Evolutionary conservation across 164 flowering plant species (phyloP), one percentile per base, ranked within the genome.

Genomic region (Tetrastigma voinierianum): DNA sequence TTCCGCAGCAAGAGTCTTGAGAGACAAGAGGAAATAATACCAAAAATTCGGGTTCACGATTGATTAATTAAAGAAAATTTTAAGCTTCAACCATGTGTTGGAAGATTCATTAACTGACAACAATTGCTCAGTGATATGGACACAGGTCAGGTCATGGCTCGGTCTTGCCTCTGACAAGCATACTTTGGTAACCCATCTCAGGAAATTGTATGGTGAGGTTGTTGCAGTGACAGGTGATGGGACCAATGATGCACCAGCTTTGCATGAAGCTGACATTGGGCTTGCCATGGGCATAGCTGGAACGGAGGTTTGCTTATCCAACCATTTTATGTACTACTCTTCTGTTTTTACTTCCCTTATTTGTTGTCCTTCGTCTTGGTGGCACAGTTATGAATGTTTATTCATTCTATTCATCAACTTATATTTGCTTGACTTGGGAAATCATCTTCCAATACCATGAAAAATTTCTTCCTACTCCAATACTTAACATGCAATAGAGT

Each of bases 271-370:
- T 24, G 89, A 85, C 71, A 83, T 87, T 63, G 91, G 89, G 62
- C 81, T 87, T 61, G 89, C 91, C 16, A 87, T 87, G 91, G 91
- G 91, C n/a, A 85, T 87, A 52, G 89, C 91, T 12, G 91, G 91
- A 77, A 87, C 91, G 9, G 91, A 87, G 89, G 91, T 86, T 64
- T 61, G 77, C 63, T 9, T 14, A 17, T 13, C 43, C n/a, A 13
- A 44, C 40, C 40, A 32, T 32, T n/a, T 32, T 32, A 32, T 32
- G 40, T 32, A 32, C 40, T 32, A 32, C 6, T 2, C 40, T 3
- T 32, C 40, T 16, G 19, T 54, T 14, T 49, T 13, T 49, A n/a
- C 52, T 49, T 11, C 16, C 14, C 52, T 13, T 49, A 49, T 49
- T 4, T 49, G 52, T 49, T 32, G 40, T 32, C 40, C 6, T 32